Evolutionary conservation across 2,329 filamentous ascomycete genomes (phyloP).

Genomic region (Diaporthe caulivora): DNA sequence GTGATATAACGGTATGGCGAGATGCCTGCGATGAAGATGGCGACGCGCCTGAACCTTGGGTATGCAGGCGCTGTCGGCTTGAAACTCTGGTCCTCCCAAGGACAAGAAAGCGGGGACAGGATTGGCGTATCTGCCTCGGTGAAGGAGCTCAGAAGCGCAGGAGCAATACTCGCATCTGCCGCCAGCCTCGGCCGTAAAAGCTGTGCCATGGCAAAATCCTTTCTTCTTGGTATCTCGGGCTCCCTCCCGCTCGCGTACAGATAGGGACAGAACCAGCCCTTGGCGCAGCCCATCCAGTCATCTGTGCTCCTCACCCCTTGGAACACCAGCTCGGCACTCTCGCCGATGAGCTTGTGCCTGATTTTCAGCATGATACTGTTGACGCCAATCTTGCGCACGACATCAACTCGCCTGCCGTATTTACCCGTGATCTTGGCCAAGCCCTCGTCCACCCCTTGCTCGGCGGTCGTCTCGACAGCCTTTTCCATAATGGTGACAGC

Average conservation of each 20-base stretch:
- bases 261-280: conserved; percentile 43
- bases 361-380: conserved; percentile 40
- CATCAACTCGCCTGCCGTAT: conserved; percentile 32
- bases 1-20: conserved; percentile 41
- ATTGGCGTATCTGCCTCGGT: conserved; percentile 39
- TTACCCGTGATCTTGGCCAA: conserved; percentile 35
- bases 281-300: conserved; percentile 40
- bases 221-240: conserved; percentile 39
- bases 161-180: conserved; percentile 40
- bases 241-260: conserved; percentile 40
- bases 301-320: conserved; percentile 35
- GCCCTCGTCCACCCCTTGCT: conserved; percentile 41
- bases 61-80: conserved; percentile 27
- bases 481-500: conserved; percentile 41
- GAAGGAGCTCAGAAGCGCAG: conserved; percentile 39
- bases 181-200: conserved; percentile 39
- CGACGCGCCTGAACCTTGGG: conserved; percentile 39
- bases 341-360: conserved; percentile 42
- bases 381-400: conserved; percentile 40
- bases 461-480: conserved; percentile 39
- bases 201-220: conserved; percentile 41
- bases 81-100: conserved; percentile 34
- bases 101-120: conserved; percentile 35
- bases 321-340: conserved; percentile 41
- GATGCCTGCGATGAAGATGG: conserved; percentile 41